Conservation (phyloP, 345 rosid genomes). For the Moricandia moricandioides region DNA sequence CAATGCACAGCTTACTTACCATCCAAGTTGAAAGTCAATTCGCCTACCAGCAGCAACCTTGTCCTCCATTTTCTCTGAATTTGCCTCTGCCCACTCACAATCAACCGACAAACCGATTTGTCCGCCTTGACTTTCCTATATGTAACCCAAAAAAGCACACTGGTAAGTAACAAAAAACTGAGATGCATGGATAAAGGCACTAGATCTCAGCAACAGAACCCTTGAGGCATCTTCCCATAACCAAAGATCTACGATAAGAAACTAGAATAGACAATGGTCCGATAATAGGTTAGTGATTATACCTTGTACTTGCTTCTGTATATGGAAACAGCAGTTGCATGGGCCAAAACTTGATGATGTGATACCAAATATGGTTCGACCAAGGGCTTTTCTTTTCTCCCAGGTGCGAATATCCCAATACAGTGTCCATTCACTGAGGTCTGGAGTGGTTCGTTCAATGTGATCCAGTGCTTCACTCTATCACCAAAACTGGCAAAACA, state of each 20-base stretch:
- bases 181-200: neutral
- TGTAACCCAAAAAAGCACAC: neutral
- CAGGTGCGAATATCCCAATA: slow-evolving; percentile 64
- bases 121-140: slow-evolving; percentile 75
- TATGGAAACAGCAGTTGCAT: slow-evolving; percentile 69
- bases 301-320: slow-evolving; percentile 74
- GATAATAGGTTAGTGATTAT: neutral
- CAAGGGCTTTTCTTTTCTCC: slow-evolving; percentile 57
- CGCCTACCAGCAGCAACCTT: slow-evolving; percentile 66
- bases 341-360: slow-evolving; percentile 79
- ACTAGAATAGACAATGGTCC: neutral
- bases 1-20: slow-evolving; percentile 43
- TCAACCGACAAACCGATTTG: slow-evolving; percentile 68
- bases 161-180: neutral
- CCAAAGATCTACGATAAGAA: neutral
- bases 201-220: neutral
- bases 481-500: slow-evolving; percentile 81
- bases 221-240: neutral
- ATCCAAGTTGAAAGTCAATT: slow-evolving; percentile 84
- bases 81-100: slow-evolving; percentile 76
- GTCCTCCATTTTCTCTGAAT: slow-evolving; percentile 58
- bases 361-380: slow-evolving; percentile 74
- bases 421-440: slow-evolving; percentile 59
- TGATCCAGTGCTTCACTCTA: slow-evolving; percentile 85
- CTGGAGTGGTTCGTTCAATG: slow-evolving; percentile 74